A percentile compares a stretch with the other conserved stretches of the same genome.
phyloP scores from a whole-genome alignment of 2,329 filamentous ascomycete species.

The Parafenestella ontariensis region DNA sequence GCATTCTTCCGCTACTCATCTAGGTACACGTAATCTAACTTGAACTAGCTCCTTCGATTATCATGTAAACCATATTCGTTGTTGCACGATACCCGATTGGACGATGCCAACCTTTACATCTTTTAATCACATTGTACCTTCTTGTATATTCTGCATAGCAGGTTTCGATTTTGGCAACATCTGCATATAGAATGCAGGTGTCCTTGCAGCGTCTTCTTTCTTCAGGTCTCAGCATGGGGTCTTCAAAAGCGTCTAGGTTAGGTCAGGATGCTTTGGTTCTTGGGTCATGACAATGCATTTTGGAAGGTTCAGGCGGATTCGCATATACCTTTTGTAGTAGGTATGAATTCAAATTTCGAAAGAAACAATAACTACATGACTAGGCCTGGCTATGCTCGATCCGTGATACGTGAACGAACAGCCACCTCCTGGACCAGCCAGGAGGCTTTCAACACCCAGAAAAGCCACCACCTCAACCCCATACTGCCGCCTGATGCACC shows the following conservation, averaged over 20 bases:
- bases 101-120: slow-evolving; percentile 22
- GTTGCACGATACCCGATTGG: slow-evolving; percentile 15
- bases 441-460: background rate
- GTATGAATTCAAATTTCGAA: background rate
- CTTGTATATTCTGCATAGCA: slow-evolving; percentile 45
- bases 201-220: slow-evolving; percentile 12
- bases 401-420: background rate
- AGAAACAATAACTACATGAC: background rate
- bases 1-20: slow-evolving; percentile 4
- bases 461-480: background rate
- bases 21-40: slow-evolving; percentile 15
- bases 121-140: slow-evolving; percentile 44
- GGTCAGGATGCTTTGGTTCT: slow-evolving; percentile 17
- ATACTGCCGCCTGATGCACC: background rate
- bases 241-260: slow-evolving; percentile 23
- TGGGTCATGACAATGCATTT: slow-evolving; percentile 1
- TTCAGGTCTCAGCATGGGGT: slow-evolving; percentile 17
- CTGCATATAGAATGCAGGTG: slow-evolving; percentile 21
- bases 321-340: background rate
- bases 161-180: slow-evolving; percentile 9
- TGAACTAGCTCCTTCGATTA: slow-evolving; percentile 52
- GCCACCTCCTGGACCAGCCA: background rate
- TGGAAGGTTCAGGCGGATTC: background rate
- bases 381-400: background rate
- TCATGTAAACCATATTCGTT: slow-evolving; percentile 50